A percentile compares a stretch with the other conserved stretches of the same genome.
These are phyloP conservation scores for Nicotiana obtusifolia DNA, from an alignment of 257 asterid genomes.

Conservation along the genomic window DNA sequence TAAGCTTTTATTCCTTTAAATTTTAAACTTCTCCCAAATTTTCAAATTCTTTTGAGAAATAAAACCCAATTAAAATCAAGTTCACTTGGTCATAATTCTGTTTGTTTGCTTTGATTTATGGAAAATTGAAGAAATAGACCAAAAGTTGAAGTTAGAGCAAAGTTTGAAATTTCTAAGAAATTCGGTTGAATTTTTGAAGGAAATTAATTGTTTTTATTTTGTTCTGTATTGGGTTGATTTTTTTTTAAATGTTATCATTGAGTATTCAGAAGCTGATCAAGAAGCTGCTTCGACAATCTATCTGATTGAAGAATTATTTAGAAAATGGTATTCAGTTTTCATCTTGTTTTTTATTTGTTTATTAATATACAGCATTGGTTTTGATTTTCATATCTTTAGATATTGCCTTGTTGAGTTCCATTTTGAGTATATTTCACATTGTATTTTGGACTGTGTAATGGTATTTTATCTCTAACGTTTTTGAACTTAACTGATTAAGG, in stretches of 20 bases:
- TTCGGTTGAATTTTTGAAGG: background rate
- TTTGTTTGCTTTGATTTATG: background rate
- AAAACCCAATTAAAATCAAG: background rate
- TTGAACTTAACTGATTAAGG: background rate
- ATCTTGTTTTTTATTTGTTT: background rate
- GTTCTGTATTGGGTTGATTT: background rate
- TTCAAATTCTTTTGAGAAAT: background rate
- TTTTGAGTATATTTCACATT: background rate
- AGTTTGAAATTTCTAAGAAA: background rate
- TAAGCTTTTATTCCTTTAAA: too few species aligned
- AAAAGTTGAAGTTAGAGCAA: too few species aligned
- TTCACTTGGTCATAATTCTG: background rate
- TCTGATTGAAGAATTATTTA: background rate
- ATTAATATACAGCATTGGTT: background rate
- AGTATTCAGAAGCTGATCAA: background rate
- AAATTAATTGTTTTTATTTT: background rate
- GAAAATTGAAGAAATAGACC: background rate
- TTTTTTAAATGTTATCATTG: background rate
- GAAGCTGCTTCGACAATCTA: background rate
- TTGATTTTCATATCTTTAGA: background rate
- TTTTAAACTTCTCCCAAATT: too few species aligned
- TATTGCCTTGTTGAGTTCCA: background rate
- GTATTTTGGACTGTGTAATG: background rate
- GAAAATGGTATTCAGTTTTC: background rate
- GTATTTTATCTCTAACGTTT: background rate